phyloP scores from a whole-genome alignment of 768 basidiomycete species.

The Calvatia gigantea region DNA sequence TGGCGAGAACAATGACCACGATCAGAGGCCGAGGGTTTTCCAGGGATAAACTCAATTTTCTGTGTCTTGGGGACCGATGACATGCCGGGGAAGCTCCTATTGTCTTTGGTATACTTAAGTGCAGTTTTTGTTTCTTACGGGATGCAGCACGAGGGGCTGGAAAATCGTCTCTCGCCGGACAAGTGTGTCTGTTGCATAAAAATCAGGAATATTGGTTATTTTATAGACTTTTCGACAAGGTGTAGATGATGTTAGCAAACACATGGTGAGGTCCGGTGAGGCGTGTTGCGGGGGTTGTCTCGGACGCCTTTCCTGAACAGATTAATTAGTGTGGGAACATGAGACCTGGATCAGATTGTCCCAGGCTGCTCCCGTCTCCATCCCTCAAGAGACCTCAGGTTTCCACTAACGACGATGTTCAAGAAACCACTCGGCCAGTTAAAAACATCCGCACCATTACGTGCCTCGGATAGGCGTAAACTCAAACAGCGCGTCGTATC shows the following conservation, averaged over 20 bases:
- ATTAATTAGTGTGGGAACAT: neutral
- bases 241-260: no score
- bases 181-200: no score
- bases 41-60: neutral
- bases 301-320: neutral
- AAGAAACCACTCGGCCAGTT: conserved; percentile 68
- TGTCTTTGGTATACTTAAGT: neutral
- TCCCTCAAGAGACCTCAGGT: neutral
- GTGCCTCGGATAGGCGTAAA: conserved; percentile 71
- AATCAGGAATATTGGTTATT: no score
- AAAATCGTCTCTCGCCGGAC: no score
- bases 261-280: no score
- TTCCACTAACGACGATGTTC: conserved; percentile 51
- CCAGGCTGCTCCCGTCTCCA: neutral
- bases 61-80: neutral
- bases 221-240: no score
- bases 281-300: no score
- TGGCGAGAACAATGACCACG: conserved; percentile 3
- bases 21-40: neutral
- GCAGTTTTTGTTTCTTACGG: neutral
- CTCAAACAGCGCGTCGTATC: conserved; percentile 57
- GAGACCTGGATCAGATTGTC: neutral
- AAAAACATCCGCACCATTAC: conserved; percentile 75
- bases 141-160: no score
- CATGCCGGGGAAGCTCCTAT: neutral